Percentiles rank a stretch among this genome's conserved stretches.
Conservation (phyloP, 169 alveolate species). For the Babesia gibsoni region DNA sequence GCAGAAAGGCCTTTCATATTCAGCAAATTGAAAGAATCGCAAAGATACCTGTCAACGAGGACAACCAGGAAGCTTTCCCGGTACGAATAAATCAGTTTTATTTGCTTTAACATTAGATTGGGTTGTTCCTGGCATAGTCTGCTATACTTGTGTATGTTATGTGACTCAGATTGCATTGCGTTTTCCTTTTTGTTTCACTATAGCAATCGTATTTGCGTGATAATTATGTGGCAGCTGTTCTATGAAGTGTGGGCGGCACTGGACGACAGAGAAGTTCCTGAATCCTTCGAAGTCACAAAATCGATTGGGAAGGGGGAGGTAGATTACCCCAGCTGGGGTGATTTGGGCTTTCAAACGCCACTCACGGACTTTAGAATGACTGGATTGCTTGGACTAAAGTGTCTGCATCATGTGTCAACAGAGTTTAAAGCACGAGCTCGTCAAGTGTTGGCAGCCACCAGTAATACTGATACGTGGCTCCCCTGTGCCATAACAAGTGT, state of each 20-base stretch:
- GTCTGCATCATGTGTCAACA: slow-evolving; percentile 33
- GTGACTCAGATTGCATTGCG: too few relatives aligned
- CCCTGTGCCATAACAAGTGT: slow-evolving; percentile 63
- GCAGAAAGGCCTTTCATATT: not conserved
- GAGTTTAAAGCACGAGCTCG: slow-evolving; percentile 5
- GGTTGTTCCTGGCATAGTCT: too few relatives aligned
- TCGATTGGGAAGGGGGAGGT: slow-evolving; percentile 15
- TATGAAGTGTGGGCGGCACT: slow-evolving; percentile 37
- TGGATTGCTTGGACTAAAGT: slow-evolving; percentile 48
- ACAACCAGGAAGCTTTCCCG: not conserved
- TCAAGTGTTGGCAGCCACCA: not conserved
- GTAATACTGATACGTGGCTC: slow-evolving; percentile 25
- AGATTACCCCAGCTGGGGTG: slow-evolving; percentile 53
- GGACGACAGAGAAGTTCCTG: slow-evolving; percentile 34
- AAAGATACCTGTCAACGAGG: not conserved
- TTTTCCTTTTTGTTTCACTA: too few relatives aligned
- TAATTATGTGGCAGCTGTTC: slow-evolving; percentile 4
- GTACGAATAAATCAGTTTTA: too few relatives aligned
- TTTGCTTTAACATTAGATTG: too few relatives aligned
- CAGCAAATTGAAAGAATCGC: not conserved
- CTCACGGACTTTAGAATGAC: slow-evolving; percentile 63
- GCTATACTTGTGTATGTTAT: too few relatives aligned
- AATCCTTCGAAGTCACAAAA: slow-evolving; percentile 34
- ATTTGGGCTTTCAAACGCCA: slow-evolving; percentile 62
- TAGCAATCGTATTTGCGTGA: too few relatives aligned